Base-by-base conservation (phyloP, 2,329 filamentous ascomycete species). In the Ceratocystiopsis minuta region DNA sequence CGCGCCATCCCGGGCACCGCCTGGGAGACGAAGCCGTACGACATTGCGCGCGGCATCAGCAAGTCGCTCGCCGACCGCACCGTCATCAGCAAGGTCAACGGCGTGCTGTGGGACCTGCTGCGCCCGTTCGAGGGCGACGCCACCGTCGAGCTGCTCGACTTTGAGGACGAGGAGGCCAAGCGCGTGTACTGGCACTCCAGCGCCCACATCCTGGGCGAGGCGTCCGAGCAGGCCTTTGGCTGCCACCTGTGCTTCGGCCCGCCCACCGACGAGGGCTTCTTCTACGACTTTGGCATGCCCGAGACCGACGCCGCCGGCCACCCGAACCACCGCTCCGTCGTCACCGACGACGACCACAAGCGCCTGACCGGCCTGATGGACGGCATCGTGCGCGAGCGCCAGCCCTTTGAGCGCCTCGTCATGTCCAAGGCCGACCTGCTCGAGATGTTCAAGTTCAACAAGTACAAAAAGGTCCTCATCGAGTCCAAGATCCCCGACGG, bases 381-480 rank as follows among this genome's bases (percentile, higher is more conserved):
- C 54, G 80, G 78, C 56, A 86, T 90, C 49, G 83, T 93, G 61
- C 95, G 95, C 68, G 87, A 95, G 63, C 94, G 92, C 69, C 88
- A 96, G 62, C 78, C 78, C 40, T 96, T 96, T 57, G 82, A 95
- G 66, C 78, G 90, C 45, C 67, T 96, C 38, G 80, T 80, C 49
- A 73, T 95, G 55, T 81, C 81, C 50, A 96, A 96, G 64, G 81
- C 88, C 42, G 79, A 96, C 51, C 70, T 96, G 40, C 73, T 90
- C 41, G 85, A 94, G 58, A 94, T 96, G 83, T 96, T 96, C 67
- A 75, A 78, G 53, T 92, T 93, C 70, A 95, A 92, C 71, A 90
- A 90, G 60, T 96, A 94, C 69, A 96, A 98, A 73, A 78, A 93
- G 58, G 83, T 95, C 60, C 93, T 96, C 60, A 96, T 98, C 64